These are phyloP conservation scores for Tricholoma furcatifolium DNA, from an alignment of 768 basidiomycete species.

Conservation along the genomic window DNA sequence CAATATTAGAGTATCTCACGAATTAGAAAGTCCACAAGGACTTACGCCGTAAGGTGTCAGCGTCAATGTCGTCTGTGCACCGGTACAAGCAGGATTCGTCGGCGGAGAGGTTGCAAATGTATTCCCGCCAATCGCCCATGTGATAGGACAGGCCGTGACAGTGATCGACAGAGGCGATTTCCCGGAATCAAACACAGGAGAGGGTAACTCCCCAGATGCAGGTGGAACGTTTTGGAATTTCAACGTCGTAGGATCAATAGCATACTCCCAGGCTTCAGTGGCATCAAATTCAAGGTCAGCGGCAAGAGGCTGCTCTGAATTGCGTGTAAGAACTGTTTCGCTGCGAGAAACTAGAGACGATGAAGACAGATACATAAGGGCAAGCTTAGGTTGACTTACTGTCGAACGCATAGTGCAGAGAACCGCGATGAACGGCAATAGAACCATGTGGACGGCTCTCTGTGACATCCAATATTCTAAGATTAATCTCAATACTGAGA, in stretches of 20 bases:
- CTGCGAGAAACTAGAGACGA: slow-evolving; percentile 27
- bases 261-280: slow-evolving; percentile 48
- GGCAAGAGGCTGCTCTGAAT: slow-evolving; percentile 43
- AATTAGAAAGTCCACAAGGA: neutral
- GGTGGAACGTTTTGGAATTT: slow-evolving; percentile 35
- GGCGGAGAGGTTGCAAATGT: slow-evolving; percentile 51
- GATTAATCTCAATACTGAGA: neutral
- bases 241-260: slow-evolving; percentile 48
- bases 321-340: slow-evolving; percentile 38
- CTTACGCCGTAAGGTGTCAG: slow-evolving; percentile 51
- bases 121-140: slow-evolving; percentile 44
- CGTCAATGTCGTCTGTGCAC: slow-evolving; percentile 38
- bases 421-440: slow-evolving; percentile 53
- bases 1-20: neutral
- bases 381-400: slow-evolving; percentile 27
- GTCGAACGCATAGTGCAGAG: slow-evolving; percentile 55
- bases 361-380: neutral
- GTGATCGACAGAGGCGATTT: slow-evolving; percentile 46
- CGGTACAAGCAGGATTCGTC: slow-evolving; percentile 41
- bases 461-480: slow-evolving; percentile 13
- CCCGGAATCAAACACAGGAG: slow-evolving; percentile 49
- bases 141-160: slow-evolving; percentile 48
- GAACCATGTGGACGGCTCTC: slow-evolving; percentile 51
- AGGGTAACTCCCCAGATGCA: slow-evolving; percentile 35
- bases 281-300: slow-evolving; percentile 52